Conservation (phyloP, 2,329 filamentous ascomycete genomes). For the Xylariaceae sp. region DNA sequence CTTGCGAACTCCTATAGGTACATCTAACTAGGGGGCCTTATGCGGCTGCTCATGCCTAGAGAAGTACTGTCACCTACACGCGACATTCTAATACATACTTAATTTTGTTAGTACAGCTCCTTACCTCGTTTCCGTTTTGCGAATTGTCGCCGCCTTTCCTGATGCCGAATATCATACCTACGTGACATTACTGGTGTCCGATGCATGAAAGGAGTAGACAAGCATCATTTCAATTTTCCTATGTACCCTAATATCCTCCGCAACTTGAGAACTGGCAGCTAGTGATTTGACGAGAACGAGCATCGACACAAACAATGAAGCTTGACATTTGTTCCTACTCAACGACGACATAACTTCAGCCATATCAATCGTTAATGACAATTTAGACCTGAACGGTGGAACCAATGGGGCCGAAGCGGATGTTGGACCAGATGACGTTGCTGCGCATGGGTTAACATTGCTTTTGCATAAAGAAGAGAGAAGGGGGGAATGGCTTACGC, state of each 20-base stretch:
- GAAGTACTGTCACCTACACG: not conserved
- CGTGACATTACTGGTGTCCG: too few species aligned
- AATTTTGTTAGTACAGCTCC: too few species aligned
- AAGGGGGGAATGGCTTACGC: conserved; percentile 27
- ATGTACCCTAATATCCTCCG: not conserved
- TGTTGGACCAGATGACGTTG: conserved; percentile 45
- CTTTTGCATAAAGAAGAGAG: not conserved
- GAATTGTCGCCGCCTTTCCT: too few species aligned
- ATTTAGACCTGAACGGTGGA: conserved; percentile 37
- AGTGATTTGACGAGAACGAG: not conserved
- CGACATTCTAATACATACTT: not conserved
- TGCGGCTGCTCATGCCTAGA: not conserved
- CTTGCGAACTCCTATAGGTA: not conserved
- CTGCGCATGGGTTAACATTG: conserved; percentile 23
- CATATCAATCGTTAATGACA: not conserved
- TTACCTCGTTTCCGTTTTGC: too few species aligned
- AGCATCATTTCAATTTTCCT: not conserved
- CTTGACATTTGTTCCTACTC: not conserved
- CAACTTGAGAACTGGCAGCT: not conserved
- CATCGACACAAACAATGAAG: not conserved
- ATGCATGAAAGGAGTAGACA: not conserved
- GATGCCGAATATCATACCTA: too few species aligned
- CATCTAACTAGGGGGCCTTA: not conserved
- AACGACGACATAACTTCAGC: not conserved
- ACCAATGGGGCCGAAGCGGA: conserved; percentile 45